Evolutionary conservation across 1,284 basidiomycete genomes (phyloP).

Genomic region (Phenoliferia sp.): DNA sequence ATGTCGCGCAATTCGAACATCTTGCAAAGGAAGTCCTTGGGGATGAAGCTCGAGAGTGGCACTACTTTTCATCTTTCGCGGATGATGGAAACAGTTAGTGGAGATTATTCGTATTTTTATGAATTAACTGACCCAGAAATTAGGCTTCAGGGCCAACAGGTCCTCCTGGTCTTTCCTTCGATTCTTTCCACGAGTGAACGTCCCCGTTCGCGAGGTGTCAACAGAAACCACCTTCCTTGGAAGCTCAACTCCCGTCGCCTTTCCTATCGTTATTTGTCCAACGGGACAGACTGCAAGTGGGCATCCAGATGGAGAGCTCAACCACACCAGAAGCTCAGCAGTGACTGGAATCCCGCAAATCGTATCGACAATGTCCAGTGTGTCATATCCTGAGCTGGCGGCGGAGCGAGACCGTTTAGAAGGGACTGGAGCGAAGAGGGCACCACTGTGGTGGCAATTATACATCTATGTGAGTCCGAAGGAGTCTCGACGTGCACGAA

Average conservation of each 20-base stretch:
- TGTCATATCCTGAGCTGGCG: conserved; percentile 47
- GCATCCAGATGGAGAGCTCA: conserved; percentile 49
- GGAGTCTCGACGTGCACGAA: background rate
- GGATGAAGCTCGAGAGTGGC: conserved; percentile 17
- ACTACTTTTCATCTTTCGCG: conserved; percentile 19
- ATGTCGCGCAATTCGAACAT: conserved; percentile 30
- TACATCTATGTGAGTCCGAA: conserved; percentile 38
- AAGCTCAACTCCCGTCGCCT: conserved; percentile 62
- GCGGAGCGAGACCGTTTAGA: conserved; percentile 32
- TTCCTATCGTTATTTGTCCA: conserved; percentile 79
- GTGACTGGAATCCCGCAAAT: conserved; percentile 42
- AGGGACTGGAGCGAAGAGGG: conserved; percentile 16
- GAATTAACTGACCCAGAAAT: background rate
- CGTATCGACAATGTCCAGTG: conserved; percentile 47
- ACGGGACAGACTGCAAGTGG: conserved; percentile 51
- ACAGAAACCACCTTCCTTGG: conserved; percentile 72
- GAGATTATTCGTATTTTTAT: background rate
- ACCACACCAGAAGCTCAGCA: conserved; percentile 46
- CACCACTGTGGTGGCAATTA: conserved; percentile 37
- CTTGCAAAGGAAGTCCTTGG: conserved; percentile 23
- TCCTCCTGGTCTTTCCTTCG: conserved; percentile 72
- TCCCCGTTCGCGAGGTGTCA: conserved; percentile 62
- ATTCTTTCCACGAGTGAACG: conserved; percentile 75
- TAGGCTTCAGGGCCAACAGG: conserved; percentile 17
- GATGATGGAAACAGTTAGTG: conserved; percentile 32